Conservation (phyloP, 176 grass and related monocot genomes). For the Juncus inflexus region DNA sequence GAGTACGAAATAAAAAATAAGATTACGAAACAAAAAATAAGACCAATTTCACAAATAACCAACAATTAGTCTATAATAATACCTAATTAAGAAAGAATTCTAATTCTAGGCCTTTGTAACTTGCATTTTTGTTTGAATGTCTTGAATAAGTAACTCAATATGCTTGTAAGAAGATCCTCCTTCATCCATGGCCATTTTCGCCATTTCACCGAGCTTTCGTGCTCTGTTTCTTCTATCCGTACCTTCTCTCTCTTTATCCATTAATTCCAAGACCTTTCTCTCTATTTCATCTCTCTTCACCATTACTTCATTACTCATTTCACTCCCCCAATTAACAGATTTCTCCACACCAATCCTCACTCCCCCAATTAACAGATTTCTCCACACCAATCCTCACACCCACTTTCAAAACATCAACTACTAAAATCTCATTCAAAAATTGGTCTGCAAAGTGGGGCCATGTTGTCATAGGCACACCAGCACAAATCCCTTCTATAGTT, state of each 20-base stretch:
- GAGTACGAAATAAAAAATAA: no score
- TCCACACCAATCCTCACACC: constrained; percentile 24
- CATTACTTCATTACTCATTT: constrained; percentile 5
- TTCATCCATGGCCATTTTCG: constrained; percentile 30
- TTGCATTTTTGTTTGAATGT: constrained; percentile 14
- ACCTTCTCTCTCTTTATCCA: constrained; percentile 30
- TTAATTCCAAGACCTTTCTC: constrained; percentile 28
- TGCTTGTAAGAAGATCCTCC: constrained; percentile 41
- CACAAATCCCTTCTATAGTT: no score
- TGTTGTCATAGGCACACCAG: neutral
- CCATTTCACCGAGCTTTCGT: constrained; percentile 22
- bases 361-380: neutral
- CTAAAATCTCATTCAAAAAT: constrained; percentile 7
- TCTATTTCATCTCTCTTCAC: constrained; percentile 17
- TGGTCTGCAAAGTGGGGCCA: constrained; percentile 36
- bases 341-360: constrained; percentile 22
- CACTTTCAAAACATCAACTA: constrained; percentile 9
- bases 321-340: constrained; percentile 9
- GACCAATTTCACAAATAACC: no score
- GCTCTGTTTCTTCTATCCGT: constrained; percentile 18
- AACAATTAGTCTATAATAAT: no score
- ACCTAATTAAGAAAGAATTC: no score
- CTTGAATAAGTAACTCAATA: constrained; percentile 23
- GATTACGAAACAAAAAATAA: no score
- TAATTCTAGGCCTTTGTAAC: neutral